Conservation (phyloP, 352 stramenopile species). For the Thalassiosira mediterranea region DNA sequence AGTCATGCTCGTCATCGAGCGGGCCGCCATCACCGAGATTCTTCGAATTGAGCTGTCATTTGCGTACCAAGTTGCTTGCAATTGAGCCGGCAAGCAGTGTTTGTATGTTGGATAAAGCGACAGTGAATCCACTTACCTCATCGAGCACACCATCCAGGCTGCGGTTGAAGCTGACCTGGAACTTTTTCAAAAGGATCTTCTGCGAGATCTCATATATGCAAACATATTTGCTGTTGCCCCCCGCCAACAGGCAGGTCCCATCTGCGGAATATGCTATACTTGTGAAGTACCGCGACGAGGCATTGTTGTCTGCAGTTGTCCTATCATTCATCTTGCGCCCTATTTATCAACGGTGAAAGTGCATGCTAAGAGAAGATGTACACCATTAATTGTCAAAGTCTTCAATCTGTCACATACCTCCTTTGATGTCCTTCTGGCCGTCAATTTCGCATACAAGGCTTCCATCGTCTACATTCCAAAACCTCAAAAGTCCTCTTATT, state of each 20-base stretch:
- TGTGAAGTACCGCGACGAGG: slow-evolving; percentile 97
- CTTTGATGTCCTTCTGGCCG: slow-evolving; percentile 94
- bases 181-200: slow-evolving; percentile 98
- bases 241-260: slow-evolving; percentile 95
- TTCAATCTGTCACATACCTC: slow-evolving; percentile 74
- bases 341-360: slow-evolving; percentile 28
- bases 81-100: too few relatives aligned
- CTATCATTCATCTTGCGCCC: slow-evolving; percentile 83
- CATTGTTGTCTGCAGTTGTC: slow-evolving; percentile 86
- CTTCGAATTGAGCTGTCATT: slow-evolving; percentile 83
- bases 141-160: slow-evolving; percentile 95
- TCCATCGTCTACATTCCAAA: slow-evolving; percentile 97
- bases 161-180: slow-evolving; percentile 98
- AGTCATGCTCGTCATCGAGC: slow-evolving; percentile 85
- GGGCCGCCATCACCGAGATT: slow-evolving; percentile 74
- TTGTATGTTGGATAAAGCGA: slow-evolving; percentile 1
- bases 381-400: background rate
- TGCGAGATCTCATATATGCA: slow-evolving; percentile 98
- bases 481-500: slow-evolving; percentile 94
- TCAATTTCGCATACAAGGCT: slow-evolving; percentile 95
- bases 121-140: slow-evolving; percentile 89
- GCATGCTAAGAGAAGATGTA: background rate
- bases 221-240: slow-evolving; percentile 97
- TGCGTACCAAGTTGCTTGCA: too few relatives aligned
- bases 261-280: slow-evolving; percentile 98